These are phyloP conservation scores for Solanum hybrid DNA, from an alignment of 305 asterid genomes.

Conservation along the genomic window DNA sequence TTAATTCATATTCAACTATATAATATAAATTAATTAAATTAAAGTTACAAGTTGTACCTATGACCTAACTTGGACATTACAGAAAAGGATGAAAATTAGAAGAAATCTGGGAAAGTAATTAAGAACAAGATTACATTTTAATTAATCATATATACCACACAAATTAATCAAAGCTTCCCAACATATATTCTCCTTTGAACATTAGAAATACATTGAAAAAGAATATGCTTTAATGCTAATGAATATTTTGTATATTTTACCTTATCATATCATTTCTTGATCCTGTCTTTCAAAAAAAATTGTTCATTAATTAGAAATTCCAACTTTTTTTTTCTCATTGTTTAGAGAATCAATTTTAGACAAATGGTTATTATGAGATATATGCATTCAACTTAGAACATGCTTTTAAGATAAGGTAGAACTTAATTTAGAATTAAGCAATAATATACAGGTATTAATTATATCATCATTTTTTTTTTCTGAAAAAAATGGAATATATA, in stretches of 20 bases:
- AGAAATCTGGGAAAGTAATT: not conserved
- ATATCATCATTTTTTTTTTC: not conserved
- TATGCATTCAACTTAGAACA: not conserved
- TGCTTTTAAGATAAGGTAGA: not conserved
- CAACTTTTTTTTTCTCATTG: not conserved
- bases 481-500: not conserved
- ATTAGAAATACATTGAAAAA: not conserved
- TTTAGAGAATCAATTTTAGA: not conserved
- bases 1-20: not conserved
- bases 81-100: not conserved
- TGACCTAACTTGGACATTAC: slow-evolving; percentile 1
- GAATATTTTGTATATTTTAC: not conserved
- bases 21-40: not conserved
- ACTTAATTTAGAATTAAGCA: not conserved
- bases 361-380: not conserved
- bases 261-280: not conserved
- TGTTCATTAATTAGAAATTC: not conserved
- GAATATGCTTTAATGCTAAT: not conserved
- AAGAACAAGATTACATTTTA: not conserved
- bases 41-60: not conserved
- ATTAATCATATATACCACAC: not conserved
- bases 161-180: not conserved
- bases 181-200: slow-evolving; percentile 1
- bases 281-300: not conserved
- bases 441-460: not conserved